These are phyloP conservation scores for Coccinonectria pachysandricola DNA, from an alignment of 2,329 filamentous ascomycete species.

Conservation along the genomic window DNA sequence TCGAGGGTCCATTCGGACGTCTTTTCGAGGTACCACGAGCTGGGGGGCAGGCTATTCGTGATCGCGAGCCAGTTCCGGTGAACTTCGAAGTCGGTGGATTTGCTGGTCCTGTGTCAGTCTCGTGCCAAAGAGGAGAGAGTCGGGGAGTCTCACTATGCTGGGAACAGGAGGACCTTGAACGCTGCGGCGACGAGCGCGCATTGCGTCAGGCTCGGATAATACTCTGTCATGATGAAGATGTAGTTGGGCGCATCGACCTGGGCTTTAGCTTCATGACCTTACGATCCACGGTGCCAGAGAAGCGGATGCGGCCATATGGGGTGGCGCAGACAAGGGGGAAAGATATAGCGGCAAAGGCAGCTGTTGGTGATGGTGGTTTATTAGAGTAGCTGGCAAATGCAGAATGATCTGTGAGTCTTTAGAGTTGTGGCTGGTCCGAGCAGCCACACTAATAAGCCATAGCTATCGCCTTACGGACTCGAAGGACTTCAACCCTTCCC, in stretches of 20 bases:
- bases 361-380: too few species aligned
- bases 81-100: slow-evolving; percentile 98
- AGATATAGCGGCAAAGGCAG: too few species aligned
- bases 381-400: too few species aligned
- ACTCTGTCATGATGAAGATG: slow-evolving; percentile 54
- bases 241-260: too few species aligned
- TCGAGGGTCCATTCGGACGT: slow-evolving; percentile 99
- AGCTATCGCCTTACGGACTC: too few species aligned
- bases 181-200: slow-evolving; percentile 78
- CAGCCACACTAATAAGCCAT: too few species aligned
- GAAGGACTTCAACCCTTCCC: too few species aligned
- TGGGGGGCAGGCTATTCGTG: slow-evolving; percentile 75
- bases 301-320: slow-evolving; percentile 1
- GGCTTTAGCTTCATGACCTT: slow-evolving; percentile 17
- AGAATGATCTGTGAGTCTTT: too few species aligned
- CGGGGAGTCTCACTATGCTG: slow-evolving; percentile 66
- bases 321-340: slow-evolving; percentile 3
- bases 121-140: slow-evolving; percentile 1
- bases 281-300: slow-evolving; percentile 1
- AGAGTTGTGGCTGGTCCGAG: too few species aligned
- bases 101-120: slow-evolving; percentile 42
- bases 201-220: slow-evolving; percentile 80
- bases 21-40: slow-evolving; percentile 93
- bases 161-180: slow-evolving; percentile 85
- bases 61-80: slow-evolving; percentile 98